Evolutionary conservation across 2,329 filamentous ascomycete species (phyloP).

Genomic region (Hypoxylon sp.): DNA sequence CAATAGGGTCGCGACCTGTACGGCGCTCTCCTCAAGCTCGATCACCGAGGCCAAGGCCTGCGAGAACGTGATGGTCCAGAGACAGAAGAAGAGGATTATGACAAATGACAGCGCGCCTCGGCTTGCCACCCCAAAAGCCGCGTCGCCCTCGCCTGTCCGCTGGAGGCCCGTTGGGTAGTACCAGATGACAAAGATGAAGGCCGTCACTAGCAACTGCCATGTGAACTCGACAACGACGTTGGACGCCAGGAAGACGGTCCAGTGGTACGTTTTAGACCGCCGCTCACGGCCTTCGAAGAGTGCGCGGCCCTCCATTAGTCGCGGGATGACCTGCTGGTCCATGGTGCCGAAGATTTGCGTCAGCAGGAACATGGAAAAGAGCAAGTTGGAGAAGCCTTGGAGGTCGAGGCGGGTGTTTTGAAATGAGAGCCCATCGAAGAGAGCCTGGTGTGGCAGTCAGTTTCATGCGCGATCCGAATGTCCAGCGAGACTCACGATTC

Average conservation of each 20-base stretch:
- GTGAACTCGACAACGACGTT: constrained; percentile 85
- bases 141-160: constrained; percentile 7
- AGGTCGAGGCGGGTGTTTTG: constrained; percentile 80
- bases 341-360: constrained; percentile 83
- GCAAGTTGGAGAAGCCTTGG: constrained; percentile 80
- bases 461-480: neutral
- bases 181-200: constrained; percentile 13
- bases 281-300: constrained; percentile 87
- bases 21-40: constrained; percentile 13
- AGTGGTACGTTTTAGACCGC: constrained; percentile 84
- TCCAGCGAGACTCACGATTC: constrained; percentile 13
- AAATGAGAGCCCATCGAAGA: constrained; percentile 87
- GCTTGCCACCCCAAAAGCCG: neutral
- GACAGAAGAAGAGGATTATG: neutral
- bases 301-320: constrained; percentile 82
- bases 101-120: neutral
- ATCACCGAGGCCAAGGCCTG: constrained; percentile 20
- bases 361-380: constrained; percentile 40
- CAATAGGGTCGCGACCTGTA: constrained; percentile 25
- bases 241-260: constrained; percentile 84
- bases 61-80: constrained; percentile 19
- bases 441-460: constrained; percentile 54
- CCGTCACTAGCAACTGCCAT: constrained; percentile 8
- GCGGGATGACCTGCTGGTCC: constrained; percentile 83
- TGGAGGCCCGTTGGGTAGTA: constrained; percentile 36